phyloP scores from a whole-genome alignment of 805 yeast genomes.

The Saccharomyces jurei region DNA sequence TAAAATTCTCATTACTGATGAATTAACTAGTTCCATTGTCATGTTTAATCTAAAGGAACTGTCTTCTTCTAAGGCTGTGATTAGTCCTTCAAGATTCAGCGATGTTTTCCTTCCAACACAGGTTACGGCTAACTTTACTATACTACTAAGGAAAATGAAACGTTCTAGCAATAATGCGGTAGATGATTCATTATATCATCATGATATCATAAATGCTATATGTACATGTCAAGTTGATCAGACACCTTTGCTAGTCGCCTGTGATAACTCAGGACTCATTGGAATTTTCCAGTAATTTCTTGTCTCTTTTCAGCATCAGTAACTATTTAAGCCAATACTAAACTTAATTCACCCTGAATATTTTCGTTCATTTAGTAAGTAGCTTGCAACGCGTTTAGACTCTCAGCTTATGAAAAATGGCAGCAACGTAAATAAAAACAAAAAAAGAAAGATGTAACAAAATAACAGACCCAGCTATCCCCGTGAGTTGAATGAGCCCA shows the following conservation, averaged over 20 bases:
- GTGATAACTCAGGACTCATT: slow-evolving; percentile 19
- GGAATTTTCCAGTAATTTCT: slow-evolving; percentile 4
- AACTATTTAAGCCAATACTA: neutral
- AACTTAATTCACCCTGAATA: neutral
- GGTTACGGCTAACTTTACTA: slow-evolving; percentile 17
- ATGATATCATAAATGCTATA: slow-evolving; percentile 6
- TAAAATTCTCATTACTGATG: slow-evolving; percentile 14
- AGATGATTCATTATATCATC: slow-evolving; percentile 1
- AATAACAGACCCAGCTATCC: neutral
- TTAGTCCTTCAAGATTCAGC: slow-evolving; percentile 2
- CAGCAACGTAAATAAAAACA: neutral
- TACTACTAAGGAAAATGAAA: slow-evolving; percentile 7
- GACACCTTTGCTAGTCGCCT: slow-evolving; percentile 8
- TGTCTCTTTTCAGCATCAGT: neutral
- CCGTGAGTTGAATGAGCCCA: neutral
- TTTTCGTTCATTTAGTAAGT: neutral
- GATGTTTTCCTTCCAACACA: slow-evolving; percentile 9
- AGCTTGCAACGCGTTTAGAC: neutral
- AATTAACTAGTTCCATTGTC: slow-evolving; percentile 12
- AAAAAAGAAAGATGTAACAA: neutral
- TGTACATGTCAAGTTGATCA: neutral
- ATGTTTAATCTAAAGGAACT: slow-evolving; percentile 12
- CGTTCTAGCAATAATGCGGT: neutral
- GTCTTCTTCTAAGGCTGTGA: slow-evolving; percentile 6
- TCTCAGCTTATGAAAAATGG: neutral